phyloP scores from a whole-genome alignment of 192 early-diverging fungal species.

The Chytriomyces hyalinus region DNA sequence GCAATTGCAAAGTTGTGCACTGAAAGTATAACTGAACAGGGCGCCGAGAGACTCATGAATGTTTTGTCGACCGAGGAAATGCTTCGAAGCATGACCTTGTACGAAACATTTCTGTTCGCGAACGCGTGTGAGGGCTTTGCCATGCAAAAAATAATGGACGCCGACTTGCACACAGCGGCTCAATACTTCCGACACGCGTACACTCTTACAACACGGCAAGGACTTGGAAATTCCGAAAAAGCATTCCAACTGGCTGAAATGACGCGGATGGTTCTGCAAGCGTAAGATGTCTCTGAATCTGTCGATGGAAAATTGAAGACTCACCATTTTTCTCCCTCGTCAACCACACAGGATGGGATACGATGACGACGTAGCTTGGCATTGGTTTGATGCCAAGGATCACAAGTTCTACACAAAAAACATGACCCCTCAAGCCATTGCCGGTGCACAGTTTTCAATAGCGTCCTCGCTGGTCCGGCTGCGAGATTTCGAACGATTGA shows the following conservation, averaged over 20 bases:
- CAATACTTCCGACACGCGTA: background rate
- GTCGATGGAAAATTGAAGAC: background rate
- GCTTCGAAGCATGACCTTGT: background rate
- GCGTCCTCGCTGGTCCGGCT: background rate
- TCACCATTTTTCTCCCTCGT: background rate
- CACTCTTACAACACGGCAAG: constrained; percentile 9
- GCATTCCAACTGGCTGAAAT: background rate
- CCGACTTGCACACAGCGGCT: background rate
- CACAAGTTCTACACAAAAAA: background rate
- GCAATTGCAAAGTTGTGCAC: no score
- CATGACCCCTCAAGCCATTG: background rate
- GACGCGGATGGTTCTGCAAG: background rate
- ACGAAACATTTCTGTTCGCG: constrained; percentile 8
- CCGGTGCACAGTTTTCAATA: background rate
- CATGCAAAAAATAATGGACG: background rate
- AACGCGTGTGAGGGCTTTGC: background rate
- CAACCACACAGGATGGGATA: background rate
- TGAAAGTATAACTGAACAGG: background rate
- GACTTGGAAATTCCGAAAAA: constrained; percentile 4
- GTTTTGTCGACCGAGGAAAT: background rate
- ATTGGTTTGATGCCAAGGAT: constrained; percentile 11
- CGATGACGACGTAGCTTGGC: background rate
- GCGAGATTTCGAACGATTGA: constrained; percentile 3
- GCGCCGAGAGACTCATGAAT: background rate
- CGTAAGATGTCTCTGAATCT: background rate